A percentile compares a stretch with the other conserved stretches of the same genome.
Evolutionary conservation across 2,329 filamentous ascomycete species (phyloP).

Genomic region (Cercospora sojina): DNA sequence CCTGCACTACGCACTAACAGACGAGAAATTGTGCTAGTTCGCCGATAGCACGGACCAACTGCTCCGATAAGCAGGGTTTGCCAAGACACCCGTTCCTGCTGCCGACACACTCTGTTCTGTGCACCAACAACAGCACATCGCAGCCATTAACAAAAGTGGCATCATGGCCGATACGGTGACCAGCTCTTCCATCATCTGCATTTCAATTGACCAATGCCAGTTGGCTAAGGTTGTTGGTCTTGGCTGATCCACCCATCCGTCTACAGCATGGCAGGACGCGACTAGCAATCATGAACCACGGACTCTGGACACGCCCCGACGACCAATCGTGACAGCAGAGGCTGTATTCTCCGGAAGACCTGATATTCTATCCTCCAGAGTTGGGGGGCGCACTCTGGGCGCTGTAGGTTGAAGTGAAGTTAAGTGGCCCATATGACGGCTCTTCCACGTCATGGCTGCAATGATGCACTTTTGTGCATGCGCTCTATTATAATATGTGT

Average conservation of each 20-base stretch:
- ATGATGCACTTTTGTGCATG: neutral
- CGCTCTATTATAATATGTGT: neutral
- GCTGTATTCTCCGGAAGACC: neutral
- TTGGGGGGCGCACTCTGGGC: neutral
- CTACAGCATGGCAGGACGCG: neutral
- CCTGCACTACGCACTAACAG: neutral
- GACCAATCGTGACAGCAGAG: neutral
- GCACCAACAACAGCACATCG: neutral
- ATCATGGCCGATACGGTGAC: neutral
- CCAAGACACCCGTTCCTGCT: neutral
- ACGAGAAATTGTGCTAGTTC: slow-evolving; percentile 3
- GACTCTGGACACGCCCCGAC: neutral
- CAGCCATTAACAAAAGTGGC: neutral
- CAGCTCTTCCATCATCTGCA: neutral
- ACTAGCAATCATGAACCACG: neutral
- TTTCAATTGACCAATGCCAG: neutral
- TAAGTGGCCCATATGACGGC: slow-evolving; percentile 6
- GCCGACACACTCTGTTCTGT: neutral
- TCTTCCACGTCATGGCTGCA: neutral
- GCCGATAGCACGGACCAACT: neutral
- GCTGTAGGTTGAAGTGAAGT: neutral
- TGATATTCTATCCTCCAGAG: neutral
- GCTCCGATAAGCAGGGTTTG: neutral
- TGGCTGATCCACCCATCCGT: neutral
- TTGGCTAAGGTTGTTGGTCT: neutral